Conservation (phyloP, 2,329 filamentous ascomycete species). For the Talaromyces sp. region DNA sequence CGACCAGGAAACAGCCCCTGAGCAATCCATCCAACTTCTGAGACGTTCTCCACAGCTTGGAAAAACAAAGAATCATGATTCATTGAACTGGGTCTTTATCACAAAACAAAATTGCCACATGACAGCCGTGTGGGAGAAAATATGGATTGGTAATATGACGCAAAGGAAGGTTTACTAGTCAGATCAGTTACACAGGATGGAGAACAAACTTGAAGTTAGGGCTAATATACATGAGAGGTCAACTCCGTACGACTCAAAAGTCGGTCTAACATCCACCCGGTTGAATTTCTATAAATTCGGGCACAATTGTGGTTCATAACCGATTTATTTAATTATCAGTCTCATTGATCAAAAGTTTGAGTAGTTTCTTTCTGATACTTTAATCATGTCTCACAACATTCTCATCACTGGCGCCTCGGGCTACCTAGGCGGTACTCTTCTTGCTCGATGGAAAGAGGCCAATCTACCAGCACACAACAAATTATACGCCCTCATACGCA, state of each 20-base stretch:
- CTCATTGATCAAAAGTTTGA: not conserved
- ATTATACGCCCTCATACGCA: conserved; percentile 50
- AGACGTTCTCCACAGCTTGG: not conserved
- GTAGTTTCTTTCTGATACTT: not conserved
- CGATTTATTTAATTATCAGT: not conserved
- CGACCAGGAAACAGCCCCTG: not conserved
- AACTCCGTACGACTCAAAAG: not conserved
- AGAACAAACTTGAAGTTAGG: not conserved
- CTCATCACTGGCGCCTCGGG: conserved; percentile 53
- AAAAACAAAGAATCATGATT: not conserved
- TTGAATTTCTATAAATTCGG: not conserved
- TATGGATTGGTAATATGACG: not conserved
- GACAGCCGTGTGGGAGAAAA: not conserved
- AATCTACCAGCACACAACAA: conserved; percentile 43
- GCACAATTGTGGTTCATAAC: too few species aligned
- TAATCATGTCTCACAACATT: conserved; percentile 34
- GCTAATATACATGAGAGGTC: not conserved
- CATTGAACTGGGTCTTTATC: not conserved
- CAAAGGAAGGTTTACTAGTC: not conserved
- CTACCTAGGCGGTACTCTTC: conserved; percentile 52
- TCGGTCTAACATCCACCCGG: not conserved
- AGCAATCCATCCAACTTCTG: not conserved
- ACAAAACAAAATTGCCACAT: not conserved
- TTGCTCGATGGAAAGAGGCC: conserved; percentile 38
- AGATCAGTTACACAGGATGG: not conserved